phyloP scores from a whole-genome alignment of 176 grass and related monocot genomes.

The Lolium rigidum region DNA sequence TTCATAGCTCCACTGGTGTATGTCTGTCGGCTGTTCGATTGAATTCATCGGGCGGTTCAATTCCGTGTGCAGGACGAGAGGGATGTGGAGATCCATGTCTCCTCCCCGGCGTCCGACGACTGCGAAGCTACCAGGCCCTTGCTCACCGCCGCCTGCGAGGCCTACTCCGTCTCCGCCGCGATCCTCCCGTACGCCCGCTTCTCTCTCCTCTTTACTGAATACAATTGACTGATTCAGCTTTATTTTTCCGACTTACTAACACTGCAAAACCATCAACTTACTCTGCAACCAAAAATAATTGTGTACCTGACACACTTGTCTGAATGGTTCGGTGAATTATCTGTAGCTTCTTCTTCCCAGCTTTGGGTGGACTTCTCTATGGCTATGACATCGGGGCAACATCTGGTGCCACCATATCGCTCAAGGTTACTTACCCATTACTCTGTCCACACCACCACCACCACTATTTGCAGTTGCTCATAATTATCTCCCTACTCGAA shows the following conservation, averaged over 20 bases:
- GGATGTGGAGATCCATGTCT: conserved; percentile 26
- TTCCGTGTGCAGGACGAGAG: background rate
- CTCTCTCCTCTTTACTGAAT: background rate
- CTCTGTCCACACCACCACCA: background rate
- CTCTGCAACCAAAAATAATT: no score
- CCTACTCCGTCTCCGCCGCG: conserved; percentile 31
- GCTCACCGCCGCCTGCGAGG: conserved; percentile 15
- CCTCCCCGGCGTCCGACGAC: background rate
- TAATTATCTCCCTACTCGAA: background rate
- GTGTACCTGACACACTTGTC: no score
- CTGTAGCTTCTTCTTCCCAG: conserved; percentile 84
- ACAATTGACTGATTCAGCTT: background rate
- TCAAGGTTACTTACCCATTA: conserved; percentile 35
- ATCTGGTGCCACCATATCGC: conserved; percentile 86
- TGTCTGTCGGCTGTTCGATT: background rate
- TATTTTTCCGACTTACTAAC: background rate
- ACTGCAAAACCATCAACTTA: no score
- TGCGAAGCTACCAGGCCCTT: background rate
- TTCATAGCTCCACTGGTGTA: background rate
- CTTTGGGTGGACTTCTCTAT: conserved; percentile 89
- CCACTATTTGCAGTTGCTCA: background rate
- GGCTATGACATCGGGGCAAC: conserved; percentile 97
- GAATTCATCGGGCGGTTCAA: background rate
- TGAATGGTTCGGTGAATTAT: background rate
- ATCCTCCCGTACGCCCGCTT: conserved; percentile 24